Percentiles rank a stretch among this genome's conserved stretches.
Conservation (phyloP, 2,329 filamentous ascomycete genomes). For the Arthrobotrys sinensis region DNA sequence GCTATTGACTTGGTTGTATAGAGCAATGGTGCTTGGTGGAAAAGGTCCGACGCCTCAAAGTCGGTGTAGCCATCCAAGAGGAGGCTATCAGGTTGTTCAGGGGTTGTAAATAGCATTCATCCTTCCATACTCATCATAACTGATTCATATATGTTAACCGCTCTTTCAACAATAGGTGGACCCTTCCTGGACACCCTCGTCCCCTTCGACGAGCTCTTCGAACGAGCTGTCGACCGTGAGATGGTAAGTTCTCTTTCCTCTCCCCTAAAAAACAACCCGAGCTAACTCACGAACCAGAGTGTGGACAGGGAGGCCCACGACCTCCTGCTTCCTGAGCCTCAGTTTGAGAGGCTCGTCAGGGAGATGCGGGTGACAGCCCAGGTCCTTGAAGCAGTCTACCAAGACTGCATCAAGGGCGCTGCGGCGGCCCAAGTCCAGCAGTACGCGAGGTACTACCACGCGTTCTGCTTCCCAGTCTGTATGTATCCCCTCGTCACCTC, state of each 20-base stretch:
- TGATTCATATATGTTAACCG: not conserved
- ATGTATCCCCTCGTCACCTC: not conserved
- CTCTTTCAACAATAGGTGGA: not conserved
- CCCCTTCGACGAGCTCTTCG: conserved; percentile 38
- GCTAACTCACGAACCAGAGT: conserved; percentile 5
- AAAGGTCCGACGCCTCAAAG: conserved; percentile 52
- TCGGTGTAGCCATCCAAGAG: conserved; percentile 42
- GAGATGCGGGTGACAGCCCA: conserved; percentile 37
- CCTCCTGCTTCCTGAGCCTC: conserved; percentile 44
- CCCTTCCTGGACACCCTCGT: conserved; percentile 3
- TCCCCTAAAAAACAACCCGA: not conserved
- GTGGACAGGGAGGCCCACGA: conserved; percentile 27
- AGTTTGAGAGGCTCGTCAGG: conserved; percentile 37
- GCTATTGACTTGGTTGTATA: not conserved
- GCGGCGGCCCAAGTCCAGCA: conserved; percentile 20
- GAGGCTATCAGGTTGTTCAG: conserved; percentile 46
- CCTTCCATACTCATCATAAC: not conserved
- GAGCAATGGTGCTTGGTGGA: conserved; percentile 45
- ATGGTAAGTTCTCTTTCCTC: conserved; percentile 20
- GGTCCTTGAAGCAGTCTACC: conserved; percentile 39
- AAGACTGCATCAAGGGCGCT: conserved; percentile 7
- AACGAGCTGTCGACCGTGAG: conserved; percentile 37
- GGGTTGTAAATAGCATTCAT: conserved; percentile 11
- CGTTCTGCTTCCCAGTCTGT: conserved; percentile 46
- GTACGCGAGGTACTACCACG: conserved; percentile 39